Percentiles rank a stretch among this genome's conserved stretches.
phyloP scores from a whole-genome alignment of 176 grass and related monocot genomes.

The Lolium multiflorum region DNA sequence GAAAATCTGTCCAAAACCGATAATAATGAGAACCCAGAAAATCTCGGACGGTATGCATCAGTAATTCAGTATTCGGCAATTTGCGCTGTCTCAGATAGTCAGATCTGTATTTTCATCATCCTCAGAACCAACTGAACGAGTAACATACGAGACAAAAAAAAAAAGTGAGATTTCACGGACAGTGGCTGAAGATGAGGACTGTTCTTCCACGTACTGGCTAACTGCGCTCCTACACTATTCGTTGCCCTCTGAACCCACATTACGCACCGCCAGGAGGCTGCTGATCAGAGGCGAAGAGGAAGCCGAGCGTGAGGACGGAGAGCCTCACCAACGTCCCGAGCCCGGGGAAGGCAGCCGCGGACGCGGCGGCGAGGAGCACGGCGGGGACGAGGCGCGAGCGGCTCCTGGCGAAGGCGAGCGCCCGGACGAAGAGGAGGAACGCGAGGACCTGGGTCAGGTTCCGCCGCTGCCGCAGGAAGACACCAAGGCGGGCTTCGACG shows the following conservation, averaged over 20 bases:
- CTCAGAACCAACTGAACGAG: too few relatives aligned
- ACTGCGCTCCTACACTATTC: too few relatives aligned
- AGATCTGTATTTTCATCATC: too few relatives aligned
- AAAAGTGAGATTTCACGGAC: too few relatives aligned
- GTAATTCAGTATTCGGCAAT: too few relatives aligned
- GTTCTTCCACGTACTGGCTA: too few relatives aligned
- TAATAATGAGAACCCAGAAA: too few relatives aligned
- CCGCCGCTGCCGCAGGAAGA: not conserved
- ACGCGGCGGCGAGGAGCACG: slow-evolving; percentile 9
- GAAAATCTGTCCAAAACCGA: too few relatives aligned
- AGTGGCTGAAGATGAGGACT: too few relatives aligned
- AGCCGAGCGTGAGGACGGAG: slow-evolving; percentile 12
- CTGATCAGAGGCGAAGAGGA: not conserved
- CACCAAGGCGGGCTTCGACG: not conserved
- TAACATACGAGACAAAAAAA: too few relatives aligned
- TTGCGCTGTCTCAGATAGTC: too few relatives aligned
- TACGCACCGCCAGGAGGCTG: not conserved
- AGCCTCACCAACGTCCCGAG: slow-evolving; percentile 12
- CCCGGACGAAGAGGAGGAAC: not conserved
- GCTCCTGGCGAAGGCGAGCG: not conserved
- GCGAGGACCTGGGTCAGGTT: not conserved
- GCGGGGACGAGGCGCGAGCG: slow-evolving; percentile 31
- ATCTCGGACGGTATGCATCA: too few relatives aligned
- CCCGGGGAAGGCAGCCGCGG: not conserved
- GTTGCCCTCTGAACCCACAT: not conserved